phyloP scores from a whole-genome alignment of 768 basidiomycete species.

The Clathrus columnatus region DNA sequence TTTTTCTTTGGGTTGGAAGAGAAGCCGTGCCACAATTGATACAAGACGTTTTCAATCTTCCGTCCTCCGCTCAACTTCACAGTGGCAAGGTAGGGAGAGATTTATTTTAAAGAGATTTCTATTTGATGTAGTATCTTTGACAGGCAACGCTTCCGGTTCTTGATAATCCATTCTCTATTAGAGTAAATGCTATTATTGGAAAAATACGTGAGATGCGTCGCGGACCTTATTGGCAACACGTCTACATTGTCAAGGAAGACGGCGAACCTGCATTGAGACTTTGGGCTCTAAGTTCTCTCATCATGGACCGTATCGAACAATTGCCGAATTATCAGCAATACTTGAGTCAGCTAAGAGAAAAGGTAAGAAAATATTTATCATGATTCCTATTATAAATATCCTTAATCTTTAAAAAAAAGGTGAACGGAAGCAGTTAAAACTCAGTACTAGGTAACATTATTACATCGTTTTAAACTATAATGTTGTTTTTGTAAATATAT shows the following conservation, averaged over 20 bases:
- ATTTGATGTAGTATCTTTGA: background rate
- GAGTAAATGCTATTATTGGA: slow-evolving; percentile 86
- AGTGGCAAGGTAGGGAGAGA: slow-evolving; percentile 79
- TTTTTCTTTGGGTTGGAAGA: slow-evolving; percentile 97
- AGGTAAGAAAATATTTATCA: slow-evolving; percentile 34
- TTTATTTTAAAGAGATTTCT: background rate
- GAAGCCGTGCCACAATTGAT: slow-evolving; percentile 95
- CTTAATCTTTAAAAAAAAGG: background rate
- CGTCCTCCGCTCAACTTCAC: slow-evolving; percentile 78
- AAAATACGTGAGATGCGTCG: slow-evolving; percentile 95
- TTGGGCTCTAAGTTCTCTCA: slow-evolving; percentile 90
- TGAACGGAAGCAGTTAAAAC: slow-evolving; percentile 9
- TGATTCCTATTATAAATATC: background rate
- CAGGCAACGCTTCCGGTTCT: slow-evolving; percentile 80
- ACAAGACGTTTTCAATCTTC: slow-evolving; percentile 88
- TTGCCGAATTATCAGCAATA: slow-evolving; percentile 96
- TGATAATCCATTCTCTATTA: slow-evolving; percentile 90
- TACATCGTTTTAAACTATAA: too few relatives aligned
- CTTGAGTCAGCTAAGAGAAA: slow-evolving; percentile 82
- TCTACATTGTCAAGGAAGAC: slow-evolving; percentile 97
- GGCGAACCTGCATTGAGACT: slow-evolving; percentile 90
- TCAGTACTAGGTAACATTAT: background rate
- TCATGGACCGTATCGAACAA: slow-evolving; percentile 93
- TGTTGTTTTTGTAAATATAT: background rate
- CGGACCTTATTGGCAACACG: slow-evolving; percentile 86